These are phyloP conservation scores for Saccharum officinarum DNA, from an alignment of 176 grass and related monocot species.

Conservation along the genomic window DNA sequence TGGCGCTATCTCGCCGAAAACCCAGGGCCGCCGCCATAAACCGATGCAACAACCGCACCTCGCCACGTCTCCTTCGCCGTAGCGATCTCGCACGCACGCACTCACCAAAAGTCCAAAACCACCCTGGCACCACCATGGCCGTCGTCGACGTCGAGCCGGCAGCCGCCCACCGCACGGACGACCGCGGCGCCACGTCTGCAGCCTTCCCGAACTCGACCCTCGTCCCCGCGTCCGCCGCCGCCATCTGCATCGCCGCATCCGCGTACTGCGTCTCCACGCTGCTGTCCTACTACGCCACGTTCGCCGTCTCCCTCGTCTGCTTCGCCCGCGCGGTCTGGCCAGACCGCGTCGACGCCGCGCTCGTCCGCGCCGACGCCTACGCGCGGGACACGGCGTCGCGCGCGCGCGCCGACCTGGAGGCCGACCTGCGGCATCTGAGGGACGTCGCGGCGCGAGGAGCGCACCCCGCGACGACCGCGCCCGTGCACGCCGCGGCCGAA, in stretches of 20 bases:
- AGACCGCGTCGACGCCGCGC: not conserved
- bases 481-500: not conserved
- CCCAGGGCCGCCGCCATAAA: slow-evolving; percentile 4
- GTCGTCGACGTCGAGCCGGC: not conserved
- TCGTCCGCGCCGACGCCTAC: not conserved
- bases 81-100: not conserved
- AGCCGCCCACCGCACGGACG: not conserved
- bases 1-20: not conserved
- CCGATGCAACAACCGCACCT: not conserved
- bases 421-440: not conserved
- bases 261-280: not conserved
- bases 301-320: not conserved
- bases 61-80: no score
- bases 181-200: not conserved
- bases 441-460: not conserved
- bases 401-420: not conserved
- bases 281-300: slow-evolving; percentile 3
- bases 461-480: not conserved
- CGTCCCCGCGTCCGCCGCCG: not conserved
- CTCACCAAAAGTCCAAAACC: not conserved
- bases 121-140: not conserved
- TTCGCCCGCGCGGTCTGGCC: not conserved
- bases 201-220: not conserved
- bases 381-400: not conserved
- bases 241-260: not conserved